A percentile compares a stretch with the other conserved stretches of the same genome.
phyloP scores from a whole-genome alignment of 306 rosid species.

The Vigna hirtella region DNA sequence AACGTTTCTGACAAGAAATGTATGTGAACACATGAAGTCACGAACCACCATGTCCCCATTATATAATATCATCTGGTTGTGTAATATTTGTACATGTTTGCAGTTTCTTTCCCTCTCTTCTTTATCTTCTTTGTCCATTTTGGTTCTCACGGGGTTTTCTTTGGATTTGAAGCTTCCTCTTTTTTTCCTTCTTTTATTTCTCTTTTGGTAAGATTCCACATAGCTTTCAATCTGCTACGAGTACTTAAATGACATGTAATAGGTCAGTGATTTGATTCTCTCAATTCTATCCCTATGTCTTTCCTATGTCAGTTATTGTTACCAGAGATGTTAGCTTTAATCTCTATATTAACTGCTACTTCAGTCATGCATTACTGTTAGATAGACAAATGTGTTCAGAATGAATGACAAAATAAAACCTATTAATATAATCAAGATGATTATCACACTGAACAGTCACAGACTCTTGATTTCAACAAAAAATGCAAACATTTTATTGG shows the following conservation, averaged over 20 bases:
- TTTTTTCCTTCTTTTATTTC: slow-evolving; percentile 30
- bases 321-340: background rate
- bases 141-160: slow-evolving; percentile 37
- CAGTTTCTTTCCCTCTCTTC: slow-evolving; percentile 31
- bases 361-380: slow-evolving; percentile 16
- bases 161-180: slow-evolving; percentile 29
- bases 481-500: background rate
- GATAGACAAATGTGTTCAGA: slow-evolving; percentile 17
- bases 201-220: slow-evolving; percentile 49
- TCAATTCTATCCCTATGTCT: slow-evolving; percentile 39
- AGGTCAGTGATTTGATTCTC: slow-evolving; percentile 47
- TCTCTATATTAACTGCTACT: slow-evolving; percentile 16
- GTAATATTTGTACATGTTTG: slow-evolving; percentile 32
- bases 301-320: slow-evolving; percentile 36
- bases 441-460: background rate
- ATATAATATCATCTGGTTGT: slow-evolving; percentile 38
- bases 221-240: slow-evolving; percentile 46
- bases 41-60: slow-evolving; percentile 42
- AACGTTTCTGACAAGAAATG: slow-evolving; percentile 45
- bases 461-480: background rate
- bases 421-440: background rate
- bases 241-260: slow-evolving; percentile 43
- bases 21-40: slow-evolving; percentile 22
- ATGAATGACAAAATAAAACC: slow-evolving; percentile 19
- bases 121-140: slow-evolving; percentile 43